Evolutionary conservation across 352 stramenopile species (phyloP).

Genomic region (Blastocystis sp.): DNA sequence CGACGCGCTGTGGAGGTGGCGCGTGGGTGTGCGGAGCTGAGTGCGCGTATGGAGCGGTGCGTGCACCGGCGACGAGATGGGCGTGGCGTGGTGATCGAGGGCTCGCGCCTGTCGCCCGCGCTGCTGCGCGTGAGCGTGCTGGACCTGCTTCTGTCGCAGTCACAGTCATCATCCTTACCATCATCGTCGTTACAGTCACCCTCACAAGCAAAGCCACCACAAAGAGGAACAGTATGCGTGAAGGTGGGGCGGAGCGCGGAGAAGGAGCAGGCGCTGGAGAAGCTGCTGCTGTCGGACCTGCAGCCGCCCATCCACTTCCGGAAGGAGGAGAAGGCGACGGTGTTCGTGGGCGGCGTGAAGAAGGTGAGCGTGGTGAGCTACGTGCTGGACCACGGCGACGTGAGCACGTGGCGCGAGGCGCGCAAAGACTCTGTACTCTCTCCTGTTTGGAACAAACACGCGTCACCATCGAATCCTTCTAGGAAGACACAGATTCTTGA

Average conservation of each 20-base stretch:
- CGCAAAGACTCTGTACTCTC: neutral
- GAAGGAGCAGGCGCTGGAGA: constrained; percentile 42
- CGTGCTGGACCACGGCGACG: neutral
- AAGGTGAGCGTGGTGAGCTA: neutral
- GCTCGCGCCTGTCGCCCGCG: neutral
- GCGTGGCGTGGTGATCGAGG: constrained; percentile 19
- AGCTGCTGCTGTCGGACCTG: constrained; percentile 53
- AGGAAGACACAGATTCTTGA: neutral
- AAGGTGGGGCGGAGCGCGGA: constrained; percentile 36
- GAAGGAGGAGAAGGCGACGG: constrained; percentile 5
- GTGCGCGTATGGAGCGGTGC: neutral
- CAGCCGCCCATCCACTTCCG: constrained; percentile 22
- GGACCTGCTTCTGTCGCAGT: neutral
- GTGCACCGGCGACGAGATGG: neutral
- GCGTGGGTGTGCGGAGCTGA: neutral
- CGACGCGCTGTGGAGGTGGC: neutral
- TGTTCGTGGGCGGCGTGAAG: constrained; percentile 40
- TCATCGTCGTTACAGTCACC: neutral
- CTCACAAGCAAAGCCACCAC: constrained; percentile 17
- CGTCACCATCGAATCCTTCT: neutral
- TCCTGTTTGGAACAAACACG: neutral
- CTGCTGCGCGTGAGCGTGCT: constrained; percentile 32
- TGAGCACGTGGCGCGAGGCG: neutral
- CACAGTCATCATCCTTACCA: neutral
- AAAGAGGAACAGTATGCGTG: constrained; percentile 11